Base-by-base conservation (phyloP, 2,329 filamentous ascomycete species). In the Pseudogymnoascus sp. region DNA sequence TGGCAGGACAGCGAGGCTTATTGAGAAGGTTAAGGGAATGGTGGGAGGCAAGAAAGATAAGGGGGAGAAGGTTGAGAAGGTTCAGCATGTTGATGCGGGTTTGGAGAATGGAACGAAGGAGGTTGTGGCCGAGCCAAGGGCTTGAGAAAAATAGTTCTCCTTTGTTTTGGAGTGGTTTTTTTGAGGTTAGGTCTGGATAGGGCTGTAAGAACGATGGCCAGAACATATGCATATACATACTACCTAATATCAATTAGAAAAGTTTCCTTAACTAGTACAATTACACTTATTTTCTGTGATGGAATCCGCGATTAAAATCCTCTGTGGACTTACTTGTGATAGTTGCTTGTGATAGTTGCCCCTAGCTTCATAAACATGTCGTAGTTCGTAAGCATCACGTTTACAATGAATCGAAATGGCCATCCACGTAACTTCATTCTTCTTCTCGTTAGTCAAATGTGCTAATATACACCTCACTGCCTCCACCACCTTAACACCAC, bases 1-100 rank as follows among this genome's bases (percentile, higher is more conserved):
- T 40, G 63, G 25, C 2, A 38, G 59, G 21, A 40, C 59, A 14
- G n/a, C 18, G 59, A 60, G 33, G 18, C 3, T 25, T 2, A 16
- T 60, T 18, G 59, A 42, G 33, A 60, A 60, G 59, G 38, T 42
- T 25, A 60, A 60, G 35, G 50, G 50, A 10, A 12, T 40, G 59
- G 23, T 60, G 7, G 18, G 59, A 14, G 59, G 59, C 21, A 60
- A 60, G 33, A 42, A 42, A 11, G n/a, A 31, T 8, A 28, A 60
- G 4, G 59, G 11, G 4, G 25, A 42, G 33, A 38, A 38, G 35
- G 56, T 35, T 25, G 28, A 56, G 21, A 5, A 33, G 8, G 25
- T 31, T 23, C n/a, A 60, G 59, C 33, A 60, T 18, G 18, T 38
- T 40, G 12, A 40, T 25, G 35, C 5, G 6, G 59, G 12, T 10